Evolutionary conservation across 257 asterid species (phyloP), one percentile per base, ranked within the genome.

Genomic region (Nemophila menziesii): DNA sequence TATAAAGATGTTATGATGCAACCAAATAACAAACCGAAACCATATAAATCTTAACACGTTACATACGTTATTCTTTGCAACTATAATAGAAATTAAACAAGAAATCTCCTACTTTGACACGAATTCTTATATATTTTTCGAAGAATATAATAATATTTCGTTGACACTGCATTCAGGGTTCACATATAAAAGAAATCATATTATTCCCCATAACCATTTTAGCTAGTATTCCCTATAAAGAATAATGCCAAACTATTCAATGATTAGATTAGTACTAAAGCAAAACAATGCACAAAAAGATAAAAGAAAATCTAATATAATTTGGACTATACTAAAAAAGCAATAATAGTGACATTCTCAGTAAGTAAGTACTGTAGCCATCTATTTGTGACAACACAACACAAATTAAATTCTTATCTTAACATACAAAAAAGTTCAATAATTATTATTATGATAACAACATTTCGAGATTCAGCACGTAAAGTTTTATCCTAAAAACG

Each of bases 1-100:
- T 33, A 49, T 46, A 16, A 47, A 46, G 54, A 52, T 42, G 52
- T 17, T n/a, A 36, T 63, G 61, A 58, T 52, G 70, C 38, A 53
- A 57, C 20, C 49, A 57, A 39, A 48, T 14, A 41, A 53, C 57
- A 41, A 34, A 46, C 57, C 49, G 44, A 60, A 52, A 53, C 51
- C 55, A 60, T n/a, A 46, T 38, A 19, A 46, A 15, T 36, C 52
- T 52, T 16, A 50, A 44, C 47, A 46, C 37, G 46, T 60, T 16
- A 7, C 41, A 51, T 48, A 41, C 55, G 20, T 16, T 15, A 22
- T 29, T 20, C 36, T 39, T 51, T 20, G n/a, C 3, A 29, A 29
- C 12, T 29, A 29, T 29, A 2, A 29, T 29, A 26, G 33, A 26
- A 26, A 26, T 26, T n/a, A n/a, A n/a, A n/a, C n/a, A n/a, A n/a